Evolutionary conservation across 2,329 filamentous ascomycete genomes (phyloP).

Genomic region (Magnaporthiopsis rhizophila): DNA sequence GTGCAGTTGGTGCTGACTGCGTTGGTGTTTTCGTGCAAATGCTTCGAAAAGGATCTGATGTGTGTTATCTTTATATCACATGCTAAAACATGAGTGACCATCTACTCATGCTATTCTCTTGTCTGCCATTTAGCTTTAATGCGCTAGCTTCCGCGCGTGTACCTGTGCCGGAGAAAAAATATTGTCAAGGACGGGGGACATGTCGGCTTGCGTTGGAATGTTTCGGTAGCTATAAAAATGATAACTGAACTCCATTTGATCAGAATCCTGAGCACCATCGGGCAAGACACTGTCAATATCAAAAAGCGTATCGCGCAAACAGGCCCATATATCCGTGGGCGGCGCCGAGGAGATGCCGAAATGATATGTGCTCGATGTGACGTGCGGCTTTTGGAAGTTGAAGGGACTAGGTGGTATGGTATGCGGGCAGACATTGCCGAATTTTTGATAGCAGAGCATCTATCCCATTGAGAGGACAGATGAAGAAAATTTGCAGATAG

Average conservation of each 20-base stretch:
- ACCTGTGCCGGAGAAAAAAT: too few species aligned
- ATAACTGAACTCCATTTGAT: too few species aligned
- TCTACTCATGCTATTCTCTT: too few species aligned
- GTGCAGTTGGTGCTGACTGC: background rate
- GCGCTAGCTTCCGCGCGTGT: too few species aligned
- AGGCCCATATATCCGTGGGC: background rate
- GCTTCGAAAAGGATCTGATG: background rate
- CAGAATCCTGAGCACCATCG: too few species aligned
- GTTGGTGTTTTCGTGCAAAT: background rate
- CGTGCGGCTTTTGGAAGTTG: background rate
- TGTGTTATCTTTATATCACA: background rate
- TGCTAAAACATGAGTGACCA: too few species aligned
- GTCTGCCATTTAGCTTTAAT: too few species aligned
- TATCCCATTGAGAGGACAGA: background rate
- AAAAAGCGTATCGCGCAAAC: background rate
- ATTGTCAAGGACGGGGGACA: too few species aligned
- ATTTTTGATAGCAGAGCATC: background rate
- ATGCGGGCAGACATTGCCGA: too few species aligned
- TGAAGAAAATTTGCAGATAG: background rate
- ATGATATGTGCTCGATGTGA: background rate
- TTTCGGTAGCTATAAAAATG: too few species aligned
- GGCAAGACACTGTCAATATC: too few species aligned
- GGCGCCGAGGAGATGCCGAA: background rate
- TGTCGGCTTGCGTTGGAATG: too few species aligned
- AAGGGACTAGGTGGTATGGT: background rate